A percentile compares a stretch with the other conserved stretches of the same genome.
Evolutionary conservation across 192 early-diverging fungal genomes (phyloP).

Genomic region (Linnemannia zychae): DNA sequence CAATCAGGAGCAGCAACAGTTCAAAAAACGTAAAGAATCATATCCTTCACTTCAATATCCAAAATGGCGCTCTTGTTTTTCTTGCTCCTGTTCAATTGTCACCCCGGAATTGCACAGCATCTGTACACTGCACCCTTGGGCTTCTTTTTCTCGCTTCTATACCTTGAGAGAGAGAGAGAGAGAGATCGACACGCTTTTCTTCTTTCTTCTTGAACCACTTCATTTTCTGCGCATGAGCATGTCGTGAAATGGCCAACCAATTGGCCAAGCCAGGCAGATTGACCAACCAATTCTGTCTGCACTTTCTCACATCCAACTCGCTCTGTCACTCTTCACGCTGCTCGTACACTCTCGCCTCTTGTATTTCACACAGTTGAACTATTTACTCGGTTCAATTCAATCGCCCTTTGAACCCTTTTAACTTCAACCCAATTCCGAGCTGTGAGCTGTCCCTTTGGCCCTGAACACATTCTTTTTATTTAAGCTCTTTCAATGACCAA

Average conservation of each 20-base stretch:
- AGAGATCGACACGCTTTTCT: too few species aligned
- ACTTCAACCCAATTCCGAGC: neutral
- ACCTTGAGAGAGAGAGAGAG: too few species aligned
- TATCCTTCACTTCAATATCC: neutral
- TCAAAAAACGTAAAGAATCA: neutral
- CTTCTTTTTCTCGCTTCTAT: too few species aligned
- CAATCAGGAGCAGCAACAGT: neutral
- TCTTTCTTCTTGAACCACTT: neutral
- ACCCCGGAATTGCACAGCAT: neutral
- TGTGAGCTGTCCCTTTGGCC: neutral
- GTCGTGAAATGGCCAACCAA: neutral
- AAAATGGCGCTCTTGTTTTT: neutral
- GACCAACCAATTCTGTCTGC: neutral
- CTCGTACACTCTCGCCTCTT: neutral
- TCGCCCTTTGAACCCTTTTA: constrained; percentile 3
- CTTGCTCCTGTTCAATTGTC: neutral
- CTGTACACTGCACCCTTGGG: neutral
- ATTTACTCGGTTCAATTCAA: neutral
- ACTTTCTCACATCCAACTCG: neutral
- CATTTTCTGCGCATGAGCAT: neutral
- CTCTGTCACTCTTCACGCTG: neutral
- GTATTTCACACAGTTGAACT: neutral
- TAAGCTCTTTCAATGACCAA: too few species aligned
- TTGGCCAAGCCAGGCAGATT: neutral
- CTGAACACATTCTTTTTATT: neutral